Base-by-base conservation (phyloP, 2,329 filamentous ascomycete genomes). In the Alternaria brassicae region DNA sequence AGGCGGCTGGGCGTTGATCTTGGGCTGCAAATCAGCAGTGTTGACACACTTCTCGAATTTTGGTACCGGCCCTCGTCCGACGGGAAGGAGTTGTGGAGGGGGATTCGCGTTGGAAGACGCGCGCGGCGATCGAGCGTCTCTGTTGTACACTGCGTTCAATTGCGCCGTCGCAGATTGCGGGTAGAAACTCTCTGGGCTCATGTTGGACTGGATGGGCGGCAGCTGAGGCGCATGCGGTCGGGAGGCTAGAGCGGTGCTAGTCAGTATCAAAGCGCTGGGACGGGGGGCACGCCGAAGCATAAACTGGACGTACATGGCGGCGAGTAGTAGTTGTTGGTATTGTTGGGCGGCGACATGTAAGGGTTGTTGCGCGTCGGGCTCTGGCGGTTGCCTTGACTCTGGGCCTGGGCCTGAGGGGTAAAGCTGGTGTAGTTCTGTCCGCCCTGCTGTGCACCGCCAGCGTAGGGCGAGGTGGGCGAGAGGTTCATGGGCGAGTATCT, bases 401-500 rank as follows among this genome's bases (percentile, higher is more conserved):
- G 69, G 21, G 53, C 37, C 53, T 70, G 69, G 53, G 72, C 65
- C 57, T 79, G 76, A 23, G 68, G 84, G 67, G 76, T 83, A 68
- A 79, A 80, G 73, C 74, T 78, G 51, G 73, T 75, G 62, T 79
- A 80, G 61, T 60, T 69, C 58, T 82, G 74, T 65, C 71, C 72
- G 49, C 75, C 76, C 63, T 81, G 82, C 73, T 81, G 87, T 62
- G 83, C 86, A 76, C 82, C 91, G 47, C 81, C 84, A 75, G 87
- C 85, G 80, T 96, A 96, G 32, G 92, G 89, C 56, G 91, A 90
- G 32, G 89, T 88, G 39, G 93, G 91, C 61, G 93, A 92, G 61
- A 96, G 82, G 77, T 97, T 94, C 93, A 97, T 97, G 65, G 94
- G 95, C 45, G 94, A 98, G 80, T 98, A 98, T 75, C 93, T 88